These are phyloP conservation scores for Claviceps pazoutovae DNA, from an alignment of 2,329 filamentous ascomycete species.

Conservation along the genomic window DNA sequence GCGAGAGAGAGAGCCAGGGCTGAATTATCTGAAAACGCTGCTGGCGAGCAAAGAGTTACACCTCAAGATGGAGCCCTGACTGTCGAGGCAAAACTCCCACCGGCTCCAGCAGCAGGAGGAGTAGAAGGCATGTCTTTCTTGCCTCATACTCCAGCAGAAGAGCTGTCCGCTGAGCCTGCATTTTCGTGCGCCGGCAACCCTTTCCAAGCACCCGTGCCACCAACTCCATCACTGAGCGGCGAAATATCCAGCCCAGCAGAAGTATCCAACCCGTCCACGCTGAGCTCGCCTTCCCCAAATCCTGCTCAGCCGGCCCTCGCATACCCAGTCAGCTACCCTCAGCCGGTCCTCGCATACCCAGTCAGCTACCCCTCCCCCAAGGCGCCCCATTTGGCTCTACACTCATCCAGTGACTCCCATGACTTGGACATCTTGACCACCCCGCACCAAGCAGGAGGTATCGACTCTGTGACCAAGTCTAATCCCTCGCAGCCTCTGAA, in stretches of 20 bases:
- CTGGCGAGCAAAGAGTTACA: not conserved
- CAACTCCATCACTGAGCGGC: conserved; percentile 13
- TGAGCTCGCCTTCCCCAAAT: conserved; percentile 9
- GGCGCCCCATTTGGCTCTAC: conserved; percentile 14
- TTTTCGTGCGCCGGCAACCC: not conserved
- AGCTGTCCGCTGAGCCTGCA: not conserved
- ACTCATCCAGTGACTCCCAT: conserved; percentile 13
- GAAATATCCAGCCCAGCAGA: conserved; percentile 13
- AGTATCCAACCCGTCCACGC: conserved; percentile 10
- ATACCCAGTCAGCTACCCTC: conserved; percentile 16
- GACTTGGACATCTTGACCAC: conserved; percentile 34
- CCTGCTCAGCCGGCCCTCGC: conserved; percentile 10
- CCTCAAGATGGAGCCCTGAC: not conserved
- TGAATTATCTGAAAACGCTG: conserved; percentile 9
- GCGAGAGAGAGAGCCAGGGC: conserved; percentile 26
- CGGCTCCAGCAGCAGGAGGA: not conserved
- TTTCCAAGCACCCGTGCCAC: conserved; percentile 8
- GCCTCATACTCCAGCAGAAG: not conserved
- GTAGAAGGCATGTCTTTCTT: not conserved
- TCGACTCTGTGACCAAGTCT: conserved; percentile 23
- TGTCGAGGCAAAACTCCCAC: not conserved
- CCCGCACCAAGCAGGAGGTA: conserved; percentile 42
- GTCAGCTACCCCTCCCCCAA: conserved; percentile 21
- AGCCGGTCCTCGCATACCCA: conserved; percentile 8
- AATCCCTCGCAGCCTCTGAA: conserved; percentile 26